Evolutionary conservation across 306 rosid genomes (phyloP), one percentile per base, ranked within the genome.

Genomic region (Trifolium fragiferum): DNA sequence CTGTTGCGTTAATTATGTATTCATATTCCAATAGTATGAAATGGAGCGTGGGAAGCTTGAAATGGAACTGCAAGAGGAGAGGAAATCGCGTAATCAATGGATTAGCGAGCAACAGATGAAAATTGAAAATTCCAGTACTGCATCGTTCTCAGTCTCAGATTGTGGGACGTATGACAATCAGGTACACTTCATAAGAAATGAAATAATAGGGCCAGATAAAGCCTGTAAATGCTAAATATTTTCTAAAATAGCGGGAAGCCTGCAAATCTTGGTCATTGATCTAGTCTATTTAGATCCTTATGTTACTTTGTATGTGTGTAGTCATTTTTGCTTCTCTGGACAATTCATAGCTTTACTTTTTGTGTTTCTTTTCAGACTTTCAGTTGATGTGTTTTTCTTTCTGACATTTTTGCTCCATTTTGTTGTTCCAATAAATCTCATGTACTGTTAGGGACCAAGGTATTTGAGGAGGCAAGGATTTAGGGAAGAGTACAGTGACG

Each of bases 11-110:
- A 74, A 54, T 66, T 71, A 32, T 65, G 55, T 74, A 58, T 68
- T 76, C 73, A 84, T 75, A 62, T 74, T 79, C 58, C 8, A 46
- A 81, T 66, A 93, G 99, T 90, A 83, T 81, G 95, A 94, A 81
- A 81, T 87, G 78, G 96, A 94, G 80, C 95, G 90, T 15, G 98
- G 92, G 84, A 90, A 90, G 81, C 91, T 94, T 75, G 93, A 91
- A 82, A 83, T 69, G 82, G 90, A 92, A 64, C 83, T 94, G 47
- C 84, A 91, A 87, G 93, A 90, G 87, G 93, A 92, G 86, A 87
- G 95, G 84, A 94, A 88, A 71, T 86, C 90, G 3, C 91, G 91
- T 20, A 82, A 80, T 53, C 87, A 79, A 79, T 84, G 86, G 87
- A 80, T 89, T 61, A 78, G 80, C 68, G 90, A 88, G 78, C 90